A percentile compares a stretch with the other conserved stretches of the same genome.
Conservation (phyloP, 371 early-diverging fungal genomes). For the Lichtheimia ramosa region DNA sequence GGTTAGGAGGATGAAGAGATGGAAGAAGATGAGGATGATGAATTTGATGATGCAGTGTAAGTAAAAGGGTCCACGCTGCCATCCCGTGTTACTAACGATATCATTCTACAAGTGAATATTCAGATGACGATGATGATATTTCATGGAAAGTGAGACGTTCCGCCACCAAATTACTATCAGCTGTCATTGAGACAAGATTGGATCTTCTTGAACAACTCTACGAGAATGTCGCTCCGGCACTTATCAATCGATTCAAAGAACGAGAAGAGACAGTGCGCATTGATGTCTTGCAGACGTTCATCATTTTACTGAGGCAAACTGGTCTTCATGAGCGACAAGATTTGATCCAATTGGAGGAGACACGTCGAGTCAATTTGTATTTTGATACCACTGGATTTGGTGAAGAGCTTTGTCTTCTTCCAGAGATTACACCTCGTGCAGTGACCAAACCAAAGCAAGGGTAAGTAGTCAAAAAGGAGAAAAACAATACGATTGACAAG, state of each 20-base stretch:
- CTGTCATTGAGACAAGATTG: conserved; percentile 73
- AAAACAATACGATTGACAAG: background rate
- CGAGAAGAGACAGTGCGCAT: conserved; percentile 90
- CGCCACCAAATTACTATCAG: conserved; percentile 78
- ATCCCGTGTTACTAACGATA: too few species aligned
- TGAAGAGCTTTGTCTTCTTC: conserved; percentile 11
- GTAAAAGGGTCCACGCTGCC: background rate
- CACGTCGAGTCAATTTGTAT: conserved; percentile 11
- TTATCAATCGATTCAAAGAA: conserved; percentile 85
- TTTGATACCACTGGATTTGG: conserved; percentile 25
- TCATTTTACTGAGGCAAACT: conserved; percentile 72
- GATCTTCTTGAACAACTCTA: conserved; percentile 69
- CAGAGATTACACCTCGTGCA: conserved; percentile 2
- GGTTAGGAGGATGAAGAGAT: conserved; percentile 71
- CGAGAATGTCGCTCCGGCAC: conserved; percentile 65
- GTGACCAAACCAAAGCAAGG: background rate
- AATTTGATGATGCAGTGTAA: conserved; percentile 67
- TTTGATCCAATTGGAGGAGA: background rate
- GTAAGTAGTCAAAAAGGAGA: too few species aligned
- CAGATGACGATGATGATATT: conserved; percentile 76
- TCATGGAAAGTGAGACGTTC: conserved; percentile 94
- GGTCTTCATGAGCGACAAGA: conserved; percentile 52
- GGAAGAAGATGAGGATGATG: conserved; percentile 75
- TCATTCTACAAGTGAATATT: conserved; percentile 58
- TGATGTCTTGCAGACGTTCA: conserved; percentile 81